These are phyloP conservation scores for Dactylorhiza incarnata DNA, from an alignment of 106 monocot species.

Conservation along the genomic window DNA sequence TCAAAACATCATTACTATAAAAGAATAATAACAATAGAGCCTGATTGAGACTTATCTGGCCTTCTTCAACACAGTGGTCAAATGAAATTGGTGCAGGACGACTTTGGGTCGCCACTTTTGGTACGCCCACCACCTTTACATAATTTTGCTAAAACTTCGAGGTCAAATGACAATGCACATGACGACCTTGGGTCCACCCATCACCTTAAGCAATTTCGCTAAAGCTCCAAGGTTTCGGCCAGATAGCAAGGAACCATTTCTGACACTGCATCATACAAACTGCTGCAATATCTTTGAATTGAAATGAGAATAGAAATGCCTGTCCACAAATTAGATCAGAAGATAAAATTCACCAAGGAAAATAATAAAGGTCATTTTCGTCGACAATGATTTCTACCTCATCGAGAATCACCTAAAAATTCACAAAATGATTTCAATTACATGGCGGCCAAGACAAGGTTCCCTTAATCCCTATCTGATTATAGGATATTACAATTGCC, in stretches of 20 bases:
- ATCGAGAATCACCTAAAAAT: background rate
- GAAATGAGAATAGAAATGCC: background rate
- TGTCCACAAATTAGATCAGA: background rate
- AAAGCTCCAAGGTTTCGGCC: no score
- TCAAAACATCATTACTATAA: background rate
- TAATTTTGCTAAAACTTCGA: no score
- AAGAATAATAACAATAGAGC: background rate
- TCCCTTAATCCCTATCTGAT: background rate
- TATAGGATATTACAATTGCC: slow-evolving; percentile 4
- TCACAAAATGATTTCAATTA: background rate
- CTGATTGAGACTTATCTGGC: background rate
- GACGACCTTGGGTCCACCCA: no score
- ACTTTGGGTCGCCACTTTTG: no score
- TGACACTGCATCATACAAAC: background rate
- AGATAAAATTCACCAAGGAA: background rate
- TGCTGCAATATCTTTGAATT: background rate
- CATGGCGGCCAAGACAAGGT: background rate
- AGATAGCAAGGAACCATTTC: background rate
- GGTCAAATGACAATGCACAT: no score
- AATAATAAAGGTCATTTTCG: background rate
- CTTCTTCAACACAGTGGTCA: background rate
- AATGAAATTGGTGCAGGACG: no score
- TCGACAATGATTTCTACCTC: background rate
- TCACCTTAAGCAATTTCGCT: no score
- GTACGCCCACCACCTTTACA: no score